Conservation (phyloP, 805 yeast species). For the Yarrowia hollandica region DNA sequence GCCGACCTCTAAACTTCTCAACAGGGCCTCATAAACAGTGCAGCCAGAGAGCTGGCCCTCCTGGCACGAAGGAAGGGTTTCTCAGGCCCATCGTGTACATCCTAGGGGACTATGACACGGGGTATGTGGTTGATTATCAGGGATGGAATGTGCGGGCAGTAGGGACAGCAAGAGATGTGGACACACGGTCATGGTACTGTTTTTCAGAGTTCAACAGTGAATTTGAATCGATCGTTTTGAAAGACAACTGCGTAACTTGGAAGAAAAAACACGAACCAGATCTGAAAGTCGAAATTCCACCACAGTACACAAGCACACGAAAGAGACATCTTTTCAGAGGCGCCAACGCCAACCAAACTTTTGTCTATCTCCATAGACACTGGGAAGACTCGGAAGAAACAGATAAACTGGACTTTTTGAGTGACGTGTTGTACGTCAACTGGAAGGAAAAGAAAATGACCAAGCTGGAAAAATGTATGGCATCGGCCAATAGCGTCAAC, state of each 20-base stretch:
- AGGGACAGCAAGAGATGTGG: background rate
- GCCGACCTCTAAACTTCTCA: background rate
- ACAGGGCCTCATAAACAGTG: background rate
- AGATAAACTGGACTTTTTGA: constrained; percentile 1
- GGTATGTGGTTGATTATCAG: background rate
- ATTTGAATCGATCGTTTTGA: background rate
- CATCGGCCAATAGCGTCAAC: background rate
- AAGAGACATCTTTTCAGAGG: background rate
- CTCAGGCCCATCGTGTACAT: background rate
- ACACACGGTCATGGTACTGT: background rate
- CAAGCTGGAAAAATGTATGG: background rate
- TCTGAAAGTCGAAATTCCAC: background rate
- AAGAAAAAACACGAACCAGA: background rate
- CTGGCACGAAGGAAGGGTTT: background rate
- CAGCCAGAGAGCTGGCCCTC: constrained; percentile 11
- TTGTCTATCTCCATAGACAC: background rate
- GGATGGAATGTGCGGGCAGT: background rate
- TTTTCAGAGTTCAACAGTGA: constrained; percentile 6
- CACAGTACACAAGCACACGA: background rate
- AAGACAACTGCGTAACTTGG: background rate
- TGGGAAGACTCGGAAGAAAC: constrained; percentile 22
- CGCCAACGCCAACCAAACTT: background rate
- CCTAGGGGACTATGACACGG: background rate
- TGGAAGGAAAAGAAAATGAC: background rate
- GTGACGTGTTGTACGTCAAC: background rate